These are phyloP conservation scores for Neospora caninum DNA, from an alignment of 169 alveolate species.

Conservation along the genomic window DNA sequence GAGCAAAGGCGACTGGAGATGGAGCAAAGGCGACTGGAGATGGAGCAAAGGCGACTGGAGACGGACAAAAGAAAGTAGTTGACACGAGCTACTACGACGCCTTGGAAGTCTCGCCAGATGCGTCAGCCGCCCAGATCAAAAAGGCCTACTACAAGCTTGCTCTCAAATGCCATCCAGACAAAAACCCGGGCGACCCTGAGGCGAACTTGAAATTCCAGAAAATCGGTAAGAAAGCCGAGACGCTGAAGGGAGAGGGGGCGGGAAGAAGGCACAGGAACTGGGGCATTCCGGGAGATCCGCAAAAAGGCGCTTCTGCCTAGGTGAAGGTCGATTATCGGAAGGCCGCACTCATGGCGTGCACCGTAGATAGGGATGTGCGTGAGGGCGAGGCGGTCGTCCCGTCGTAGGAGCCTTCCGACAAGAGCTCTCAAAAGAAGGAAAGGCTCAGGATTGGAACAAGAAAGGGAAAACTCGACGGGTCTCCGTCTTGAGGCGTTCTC, in stretches of 20 bases:
- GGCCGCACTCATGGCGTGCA: no score
- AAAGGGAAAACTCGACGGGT: no score
- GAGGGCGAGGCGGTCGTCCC: no score
- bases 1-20: not conserved
- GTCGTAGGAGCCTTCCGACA: no score
- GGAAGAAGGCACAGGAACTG: constrained; percentile 86
- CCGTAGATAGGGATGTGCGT: no score
- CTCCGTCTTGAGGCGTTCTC: no score
- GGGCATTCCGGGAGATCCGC: constrained; percentile 70
- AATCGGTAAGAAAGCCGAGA: constrained; percentile 86
- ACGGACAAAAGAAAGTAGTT: constrained; percentile 70
- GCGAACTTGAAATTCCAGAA: constrained; percentile 90
- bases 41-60: not conserved
- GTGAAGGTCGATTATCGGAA: no score
- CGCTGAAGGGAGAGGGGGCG: constrained; percentile 68
- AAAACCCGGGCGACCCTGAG: constrained; percentile 88
- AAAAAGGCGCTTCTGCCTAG: no score
- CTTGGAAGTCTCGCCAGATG: constrained; percentile 84
- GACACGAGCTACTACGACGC: constrained; percentile 86
- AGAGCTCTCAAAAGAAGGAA: no score
- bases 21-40: not conserved
- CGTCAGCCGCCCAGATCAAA: constrained; percentile 74
- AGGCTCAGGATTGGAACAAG: no score
- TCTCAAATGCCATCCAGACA: constrained; percentile 93
- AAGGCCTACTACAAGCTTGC: constrained; percentile 88